These are phyloP conservation scores for Dendrocalamus sinicus DNA, from an alignment of 176 grass and related monocot genomes.

Conservation along the genomic window DNA sequence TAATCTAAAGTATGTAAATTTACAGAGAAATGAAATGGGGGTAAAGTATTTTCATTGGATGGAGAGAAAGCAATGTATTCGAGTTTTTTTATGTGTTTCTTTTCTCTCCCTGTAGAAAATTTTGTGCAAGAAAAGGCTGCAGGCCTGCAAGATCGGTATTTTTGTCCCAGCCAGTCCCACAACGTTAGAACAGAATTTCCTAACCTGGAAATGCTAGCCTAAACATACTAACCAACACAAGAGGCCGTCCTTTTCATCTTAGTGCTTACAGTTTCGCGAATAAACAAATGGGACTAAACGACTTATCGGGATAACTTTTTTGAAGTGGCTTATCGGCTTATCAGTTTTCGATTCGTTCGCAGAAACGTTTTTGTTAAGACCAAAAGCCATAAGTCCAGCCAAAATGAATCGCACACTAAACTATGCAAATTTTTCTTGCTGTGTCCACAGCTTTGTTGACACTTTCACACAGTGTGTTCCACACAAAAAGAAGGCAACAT, in stretches of 20 bases:
- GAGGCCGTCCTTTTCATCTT: too few species aligned
- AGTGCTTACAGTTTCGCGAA: too few species aligned
- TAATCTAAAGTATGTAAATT: not conserved
- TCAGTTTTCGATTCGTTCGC: too few species aligned
- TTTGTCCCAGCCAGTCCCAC: slow-evolving; percentile 17
- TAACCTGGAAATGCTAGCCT: slow-evolving; percentile 1
- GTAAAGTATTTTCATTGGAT: slow-evolving; percentile 44
- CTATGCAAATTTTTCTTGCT: not conserved
- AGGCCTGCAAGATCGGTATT: not conserved
- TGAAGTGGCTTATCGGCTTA: too few species aligned
- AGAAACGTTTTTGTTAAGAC: too few species aligned
- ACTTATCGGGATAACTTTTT: too few species aligned
- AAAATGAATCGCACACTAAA: not conserved
- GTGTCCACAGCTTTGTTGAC: not conserved
- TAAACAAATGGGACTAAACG: too few species aligned
- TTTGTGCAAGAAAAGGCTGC: slow-evolving; percentile 34
- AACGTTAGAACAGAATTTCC: not conserved
- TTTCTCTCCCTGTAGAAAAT: not conserved
- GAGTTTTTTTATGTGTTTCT: not conserved
- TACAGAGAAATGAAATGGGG: slow-evolving; percentile 36
- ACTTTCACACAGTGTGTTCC: not conserved
- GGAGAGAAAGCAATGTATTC: slow-evolving; percentile 50
- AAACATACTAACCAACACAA: not conserved
- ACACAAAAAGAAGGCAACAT: not conserved
- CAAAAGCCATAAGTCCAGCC: too few species aligned